Conservation (phyloP, 139 green algal species). For the Klebsormidium nitens region DNA sequence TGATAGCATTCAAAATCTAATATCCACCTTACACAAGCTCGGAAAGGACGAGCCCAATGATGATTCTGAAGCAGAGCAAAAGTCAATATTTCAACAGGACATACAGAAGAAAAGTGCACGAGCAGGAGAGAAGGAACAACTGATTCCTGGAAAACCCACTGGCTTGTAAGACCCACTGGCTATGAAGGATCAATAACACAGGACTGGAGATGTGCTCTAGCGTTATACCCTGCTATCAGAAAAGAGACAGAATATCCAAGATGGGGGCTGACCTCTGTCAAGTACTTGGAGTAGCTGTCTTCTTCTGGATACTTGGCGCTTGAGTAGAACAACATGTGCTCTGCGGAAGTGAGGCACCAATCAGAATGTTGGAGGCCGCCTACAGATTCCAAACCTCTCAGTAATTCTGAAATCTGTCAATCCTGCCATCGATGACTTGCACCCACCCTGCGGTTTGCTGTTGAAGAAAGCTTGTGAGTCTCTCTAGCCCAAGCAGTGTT, state of each 20-base stretch:
- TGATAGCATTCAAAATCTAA: no score
- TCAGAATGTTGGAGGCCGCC: background rate
- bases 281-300: conserved; percentile 65
- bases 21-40: no score
- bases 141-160: background rate
- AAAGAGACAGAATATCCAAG: background rate
- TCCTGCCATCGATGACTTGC: background rate
- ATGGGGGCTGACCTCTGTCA: conserved; percentile 44
- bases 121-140: background rate
- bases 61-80: no score
- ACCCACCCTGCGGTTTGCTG: no score
- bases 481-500: background rate
- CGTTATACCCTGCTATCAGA: background rate
- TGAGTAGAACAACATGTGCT: conserved; percentile 93
- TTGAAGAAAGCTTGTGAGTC: background rate
- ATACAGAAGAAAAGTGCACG: background rate
- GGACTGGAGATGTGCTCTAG: no score
- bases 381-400: background rate
- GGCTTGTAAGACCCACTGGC: no score
- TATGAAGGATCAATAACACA: no score
- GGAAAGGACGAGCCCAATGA: no score
- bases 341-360: conserved; percentile 20
- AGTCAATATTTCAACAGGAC: background rate
- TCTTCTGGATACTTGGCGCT: conserved; percentile 73
- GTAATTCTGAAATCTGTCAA: background rate